Base-by-base conservation (phyloP, 2,329 filamentous ascomycete species). In the Mollisia scopiformis region DNA sequence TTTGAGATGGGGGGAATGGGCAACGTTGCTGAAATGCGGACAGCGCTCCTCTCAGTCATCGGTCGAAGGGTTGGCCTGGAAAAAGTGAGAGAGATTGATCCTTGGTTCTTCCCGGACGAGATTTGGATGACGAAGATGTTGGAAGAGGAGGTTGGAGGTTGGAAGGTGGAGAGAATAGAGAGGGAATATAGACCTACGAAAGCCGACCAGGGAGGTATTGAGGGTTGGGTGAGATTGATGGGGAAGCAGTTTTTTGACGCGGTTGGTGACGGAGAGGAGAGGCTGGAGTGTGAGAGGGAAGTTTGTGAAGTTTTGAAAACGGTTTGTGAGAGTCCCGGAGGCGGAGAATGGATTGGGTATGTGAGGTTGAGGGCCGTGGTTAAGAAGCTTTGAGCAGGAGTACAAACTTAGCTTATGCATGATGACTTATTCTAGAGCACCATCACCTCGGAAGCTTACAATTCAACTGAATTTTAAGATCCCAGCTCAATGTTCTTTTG, bases 1-100 rank as follows among this genome's bases (percentile, higher is more conserved):
- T 90, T 91, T 68, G 89, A 92, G 73, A 88, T 88, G 85, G 88
- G 89, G 55, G 88, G 88, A 0, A 80, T 87, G 53, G 89, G 89
- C 21, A 91, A 91, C 73, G 80, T 89, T 1, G 76, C 79, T 1
- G 88, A 91, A 58, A 82, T 89, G 66, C 80, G 84, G 28, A 78
- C 83, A 0, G 84, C 85, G 1, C 75, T 90, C 7, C 74, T 87
- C 3, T 76, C 79, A 16, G 82, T 82, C 1, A 76, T 89, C 1
- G 73, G 76, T 1, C 78, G 81, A 1, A 81, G 84, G 1, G 71
- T 86, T 0, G 77, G 83, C 0, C 65, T 88, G 1, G 68, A 76
- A n/a, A 74, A 75, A 10, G 83, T 84, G 0, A 63, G 77, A 21
- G 79, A 78, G 14, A 78, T 76, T 0, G 82, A 83, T 62, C 88